These are phyloP conservation scores for Lepidium africanum DNA, from an alignment of 345 rosid species.

Conservation along the genomic window DNA sequence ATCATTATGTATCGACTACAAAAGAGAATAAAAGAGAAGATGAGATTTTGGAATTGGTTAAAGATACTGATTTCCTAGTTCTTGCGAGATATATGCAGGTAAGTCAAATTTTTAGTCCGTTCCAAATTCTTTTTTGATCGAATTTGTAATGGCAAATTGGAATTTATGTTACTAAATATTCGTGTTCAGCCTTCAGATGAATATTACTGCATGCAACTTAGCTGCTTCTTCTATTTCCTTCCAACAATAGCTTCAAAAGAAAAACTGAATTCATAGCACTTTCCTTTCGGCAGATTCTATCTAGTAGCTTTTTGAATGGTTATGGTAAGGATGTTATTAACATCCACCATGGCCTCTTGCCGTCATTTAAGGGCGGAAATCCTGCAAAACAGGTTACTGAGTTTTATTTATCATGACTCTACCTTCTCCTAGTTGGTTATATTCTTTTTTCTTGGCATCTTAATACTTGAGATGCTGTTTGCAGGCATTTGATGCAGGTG, in stretches of 20 bases:
- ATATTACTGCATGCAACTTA: neutral
- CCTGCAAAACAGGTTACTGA: constrained; percentile 68
- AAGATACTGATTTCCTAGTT: constrained; percentile 77
- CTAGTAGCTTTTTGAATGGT: constrained; percentile 51
- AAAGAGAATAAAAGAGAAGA: constrained; percentile 60
- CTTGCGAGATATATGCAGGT: constrained; percentile 99
- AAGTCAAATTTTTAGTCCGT: constrained; percentile 4
- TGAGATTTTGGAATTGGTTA: constrained; percentile 76
- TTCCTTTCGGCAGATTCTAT: constrained; percentile 46
- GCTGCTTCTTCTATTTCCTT: neutral
- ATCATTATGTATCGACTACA: constrained; percentile 52
- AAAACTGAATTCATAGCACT: neutral
- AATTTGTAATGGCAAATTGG: neutral
- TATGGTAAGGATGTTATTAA: constrained; percentile 89
- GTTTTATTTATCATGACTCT: neutral
- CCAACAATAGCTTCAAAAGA: neutral
- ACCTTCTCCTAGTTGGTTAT: neutral
- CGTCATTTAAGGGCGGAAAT: constrained; percentile 79
- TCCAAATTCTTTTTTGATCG: neutral
- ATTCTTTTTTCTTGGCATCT: neutral
- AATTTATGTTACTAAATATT: neutral
- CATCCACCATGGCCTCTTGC: constrained; percentile 97
- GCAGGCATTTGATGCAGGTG: constrained; percentile 97
- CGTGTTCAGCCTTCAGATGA: neutral
- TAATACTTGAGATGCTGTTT: constrained; percentile 34